Evolutionary conservation across 73 alveolate species (phyloP).

Genomic region (Symbiodinium natans): DNA sequence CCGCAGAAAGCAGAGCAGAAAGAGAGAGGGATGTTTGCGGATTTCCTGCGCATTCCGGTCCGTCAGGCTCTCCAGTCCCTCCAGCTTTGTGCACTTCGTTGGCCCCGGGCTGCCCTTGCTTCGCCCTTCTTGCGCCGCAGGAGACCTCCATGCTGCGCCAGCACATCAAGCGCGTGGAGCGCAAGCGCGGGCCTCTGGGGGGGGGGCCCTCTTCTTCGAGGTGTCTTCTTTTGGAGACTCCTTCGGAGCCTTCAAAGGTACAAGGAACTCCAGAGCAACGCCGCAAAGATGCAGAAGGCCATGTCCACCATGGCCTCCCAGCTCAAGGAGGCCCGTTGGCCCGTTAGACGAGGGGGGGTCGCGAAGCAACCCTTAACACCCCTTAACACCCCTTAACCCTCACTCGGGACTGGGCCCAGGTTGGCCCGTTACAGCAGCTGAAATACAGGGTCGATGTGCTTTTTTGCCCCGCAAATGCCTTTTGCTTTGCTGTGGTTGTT

Average conservation of each 20-base stretch:
- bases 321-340: slow-evolving; percentile 28
- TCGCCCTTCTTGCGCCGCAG: neutral
- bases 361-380: too few relatives aligned
- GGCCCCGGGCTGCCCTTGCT: too few relatives aligned
- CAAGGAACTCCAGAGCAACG: slow-evolving; percentile 75
- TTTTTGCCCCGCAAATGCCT: neutral
- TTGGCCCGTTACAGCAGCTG: neutral
- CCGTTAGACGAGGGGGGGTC: too few relatives aligned
- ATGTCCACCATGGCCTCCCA: slow-evolving; percentile 82
- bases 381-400: too few relatives aligned
- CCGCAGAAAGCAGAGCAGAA: too few relatives aligned
- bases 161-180: slow-evolving; percentile 78
- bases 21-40: too few relatives aligned
- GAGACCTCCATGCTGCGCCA: slow-evolving; percentile 88
- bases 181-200: slow-evolving; percentile 21
- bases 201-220: neutral
- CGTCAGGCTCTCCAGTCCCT: too few relatives aligned
- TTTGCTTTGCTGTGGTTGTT: too few relatives aligned
- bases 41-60: too few relatives aligned
- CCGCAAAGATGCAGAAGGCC: slow-evolving; percentile 67
- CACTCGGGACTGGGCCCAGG: too few relatives aligned
- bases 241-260: neutral
- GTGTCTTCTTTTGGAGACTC: neutral
- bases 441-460: neutral
- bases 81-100: too few relatives aligned